Conservation (phyloP, 208 protist genomes). For the Wallacemonas rigidus region DNA sequence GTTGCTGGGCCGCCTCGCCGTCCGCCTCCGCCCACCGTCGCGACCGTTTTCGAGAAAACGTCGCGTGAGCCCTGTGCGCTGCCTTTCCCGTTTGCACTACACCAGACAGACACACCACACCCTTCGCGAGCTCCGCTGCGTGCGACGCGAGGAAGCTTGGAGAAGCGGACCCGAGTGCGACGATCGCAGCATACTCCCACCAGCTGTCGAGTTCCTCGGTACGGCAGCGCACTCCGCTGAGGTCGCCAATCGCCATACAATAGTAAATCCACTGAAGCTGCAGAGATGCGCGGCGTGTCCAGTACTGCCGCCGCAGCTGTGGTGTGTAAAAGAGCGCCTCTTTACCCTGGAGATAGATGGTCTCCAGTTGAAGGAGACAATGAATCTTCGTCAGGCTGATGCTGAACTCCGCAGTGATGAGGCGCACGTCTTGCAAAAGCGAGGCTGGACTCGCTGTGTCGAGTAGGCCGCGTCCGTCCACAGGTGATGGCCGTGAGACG, state of each 20-base stretch:
- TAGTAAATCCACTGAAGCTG: slow-evolving; percentile 43
- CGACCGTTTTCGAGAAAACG: not conserved
- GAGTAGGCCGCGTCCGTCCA: not conserved
- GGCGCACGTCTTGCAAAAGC: not conserved
- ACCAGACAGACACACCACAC: not conserved
- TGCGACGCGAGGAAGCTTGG: slow-evolving; percentile 2
- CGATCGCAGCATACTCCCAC: slow-evolving; percentile 20
- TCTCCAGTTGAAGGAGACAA: slow-evolving; percentile 25
- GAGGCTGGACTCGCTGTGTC: slow-evolving; percentile 1
- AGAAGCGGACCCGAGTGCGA: slow-evolving; percentile 22
- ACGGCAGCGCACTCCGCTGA: slow-evolving; percentile 27
- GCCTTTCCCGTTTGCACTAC: no score
- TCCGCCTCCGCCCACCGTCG: not conserved
- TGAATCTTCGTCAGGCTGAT: slow-evolving; percentile 12
- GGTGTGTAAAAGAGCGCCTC: slow-evolving; percentile 21
- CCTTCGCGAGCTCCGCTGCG: not conserved
- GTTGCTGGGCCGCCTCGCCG: not conserved
- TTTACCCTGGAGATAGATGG: slow-evolving; percentile 32
- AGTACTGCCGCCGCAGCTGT: slow-evolving; percentile 28
- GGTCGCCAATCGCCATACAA: slow-evolving; percentile 48
- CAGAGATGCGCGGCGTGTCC: slow-evolving; percentile 26
- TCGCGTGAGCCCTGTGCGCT: no score
- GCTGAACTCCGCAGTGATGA: slow-evolving; percentile 7
- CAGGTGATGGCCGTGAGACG: no score
- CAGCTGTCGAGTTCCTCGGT: slow-evolving; percentile 17